Base-by-base conservation (phyloP, 495 filamentous ascomycete genomes). In the Aspergillus campestris region DNA sequence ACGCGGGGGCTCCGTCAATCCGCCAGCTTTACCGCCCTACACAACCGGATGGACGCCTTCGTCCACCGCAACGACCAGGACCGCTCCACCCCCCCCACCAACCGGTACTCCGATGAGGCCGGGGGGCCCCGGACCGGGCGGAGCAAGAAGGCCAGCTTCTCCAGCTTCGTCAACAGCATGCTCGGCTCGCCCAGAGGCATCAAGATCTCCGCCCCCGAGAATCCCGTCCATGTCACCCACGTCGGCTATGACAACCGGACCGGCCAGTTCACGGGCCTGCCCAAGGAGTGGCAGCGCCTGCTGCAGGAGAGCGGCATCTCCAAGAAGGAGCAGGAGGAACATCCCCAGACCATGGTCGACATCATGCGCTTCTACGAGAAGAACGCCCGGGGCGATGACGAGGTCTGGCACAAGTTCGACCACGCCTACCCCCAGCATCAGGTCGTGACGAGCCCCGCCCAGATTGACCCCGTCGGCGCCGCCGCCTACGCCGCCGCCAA, bases 291-390 rank as follows among this genome's bases (percentile, higher is more conserved):
- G 92, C 92, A 98, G 66, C 81, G 86, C 34, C 76, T 95, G 58
- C 78, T 98, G 52, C 86, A 92, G 68, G 89, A 95, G 62, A 95
- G 84, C 66, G 92, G 92, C 45, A 97, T 98, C 55, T 86, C 91
- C 5, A 87, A 95, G 69, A 89, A 88, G 65, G 92, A 96, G 57
- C 89, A 94, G 65, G 83, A 94, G 62, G 83, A 94, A 64, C 87
- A 98, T 57, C 92, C 92, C 1, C 88, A 97, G 60, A 86, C 89
- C 39, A 86, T 96, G 59, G 81, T 90, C 51, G 86, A 98, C 59
- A 89, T 98, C 59, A 87, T 98, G 66, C 83, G 81, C 37, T 97
- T 96, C 63, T 97, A 94, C 66, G 91, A 95, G 57, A 90, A 95
- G 62, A 94, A 87, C 51, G 82, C 84, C 9, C 87, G 87, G 38